Evolutionary conservation across 306 rosid genomes (phyloP), one percentile per base, ranked within the genome.

Genomic region (Cucurbita moschata): DNA sequence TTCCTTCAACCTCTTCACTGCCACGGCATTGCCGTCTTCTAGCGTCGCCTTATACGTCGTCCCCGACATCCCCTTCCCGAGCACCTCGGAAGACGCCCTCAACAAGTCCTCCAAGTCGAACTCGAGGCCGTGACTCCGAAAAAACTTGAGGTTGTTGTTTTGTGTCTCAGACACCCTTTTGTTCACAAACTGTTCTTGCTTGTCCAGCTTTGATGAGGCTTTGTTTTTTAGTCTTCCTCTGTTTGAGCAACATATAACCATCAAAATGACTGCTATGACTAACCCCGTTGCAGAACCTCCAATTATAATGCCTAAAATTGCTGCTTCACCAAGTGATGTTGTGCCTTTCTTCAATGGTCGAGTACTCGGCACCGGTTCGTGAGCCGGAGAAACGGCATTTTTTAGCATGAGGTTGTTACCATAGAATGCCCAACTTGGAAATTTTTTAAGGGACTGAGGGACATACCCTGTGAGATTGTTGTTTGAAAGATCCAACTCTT

Each of bases 41-140:
- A 94, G 75, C 58, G 95, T 92, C 3, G 99, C 99, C 84, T 86
- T 94, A 64, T 94, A 94, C 0, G 97, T 82, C 40, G 90, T 89
- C 13, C 97, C 96, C 10, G 85, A 91, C 35, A 85, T 86, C 46
- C 99, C 99, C 80, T 91, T 94, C 50, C 99, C 97, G 6, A 94
- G 97, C 38, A 94, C 88, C 84, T 91, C 97, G n/a, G 99, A 97
- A 49, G 99, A 94, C 0, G 99, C 93, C 54, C 96, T 86, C 89
- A 91, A 74, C 81, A 94, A 78, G 74, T 94, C 99, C 79, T 94
- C 99, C 64, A 94, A 53, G 76, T 94, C 95, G 77, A 94, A 94
- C 56, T 95, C 91, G 59, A 91, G 84, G 53, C 21, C 82, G 73
- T 83, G 82, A 23, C 83, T 92, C 75, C 86, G 92, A 75, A 91